Evolutionary conservation across 2,329 filamentous ascomycete species (phyloP), one percentile per base, ranked within the genome.

Genomic region (Drechmeria coniospora): DNA sequence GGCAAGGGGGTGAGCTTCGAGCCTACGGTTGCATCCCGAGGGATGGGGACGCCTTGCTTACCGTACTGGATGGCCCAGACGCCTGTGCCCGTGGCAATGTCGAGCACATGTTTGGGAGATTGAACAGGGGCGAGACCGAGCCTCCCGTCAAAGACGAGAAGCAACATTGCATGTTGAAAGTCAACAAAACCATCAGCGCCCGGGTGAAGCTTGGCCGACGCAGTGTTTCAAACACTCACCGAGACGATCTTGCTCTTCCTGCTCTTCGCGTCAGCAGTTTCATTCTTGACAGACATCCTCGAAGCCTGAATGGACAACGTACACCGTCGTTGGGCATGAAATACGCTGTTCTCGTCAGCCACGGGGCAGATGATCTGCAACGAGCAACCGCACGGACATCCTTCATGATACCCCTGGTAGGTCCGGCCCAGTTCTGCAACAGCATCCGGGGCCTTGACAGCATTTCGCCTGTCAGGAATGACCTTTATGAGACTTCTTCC

Each of bases 1-100:
- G 18, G 18, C 18, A 20, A 20, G 10, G 18, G 6, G 7, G 10
- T 20, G 6, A 6, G 18, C 7, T 6, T 10, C 6, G 18, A 10
- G 18, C 18, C 6, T 6, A 20, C 18, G 18, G 35, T 37, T 15
- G 7, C 18, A 21, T 5, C 2, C 14, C 17, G 21, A 6, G n/a
- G n/a, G n/a, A n/a, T n/a, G n/a, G n/a, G n/a, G n/a, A n/a, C n/a
- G n/a, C n/a, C n/a, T n/a, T n/a, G n/a, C n/a, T n/a, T 40, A 41
- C 57, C 59, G 36, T 63, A 58, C 22, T 63, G 56, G n/a, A 63
- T 53, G 2, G 63, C 59, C 63, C 63, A 68, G 25, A 59, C 54
- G 6, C 62, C 62, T 4, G 59, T 65, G 10, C 62, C 63, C 1
- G 62, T 67, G 4, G 63, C 64, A 12, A 66, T 44, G 39, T 68